Percentiles rank a stretch among this genome's conserved stretches.
These are phyloP conservation scores for Stagonosporopsis tanaceti DNA, from an alignment of 2,329 filamentous ascomycete species.

Conservation along the genomic window DNA sequence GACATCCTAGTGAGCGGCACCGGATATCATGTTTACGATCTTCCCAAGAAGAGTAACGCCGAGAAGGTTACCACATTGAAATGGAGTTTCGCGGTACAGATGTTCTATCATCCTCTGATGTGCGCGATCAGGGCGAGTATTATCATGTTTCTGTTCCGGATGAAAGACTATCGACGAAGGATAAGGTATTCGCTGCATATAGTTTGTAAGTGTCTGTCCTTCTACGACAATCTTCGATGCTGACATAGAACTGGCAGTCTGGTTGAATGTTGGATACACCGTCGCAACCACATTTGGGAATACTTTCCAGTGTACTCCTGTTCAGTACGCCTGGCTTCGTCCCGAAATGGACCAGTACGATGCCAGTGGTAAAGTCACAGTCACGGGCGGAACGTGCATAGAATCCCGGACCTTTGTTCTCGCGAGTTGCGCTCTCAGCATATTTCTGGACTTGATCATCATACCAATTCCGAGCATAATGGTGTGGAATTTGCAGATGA, in stretches of 20 bases:
- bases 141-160: slow-evolving; percentile 49
- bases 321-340: slow-evolving; percentile 39
- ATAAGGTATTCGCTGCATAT: slow-evolving; percentile 43
- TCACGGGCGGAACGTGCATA: slow-evolving; percentile 45
- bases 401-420: slow-evolving; percentile 46
- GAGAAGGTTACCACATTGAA: slow-evolving; percentile 38
- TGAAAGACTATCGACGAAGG: slow-evolving; percentile 42
- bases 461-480: slow-evolving; percentile 53
- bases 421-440: slow-evolving; percentile 43
- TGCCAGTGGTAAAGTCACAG: slow-evolving; percentile 33
- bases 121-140: slow-evolving; percentile 49
- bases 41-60: slow-evolving; percentile 40
- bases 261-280: slow-evolving; percentile 47
- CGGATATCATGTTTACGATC: slow-evolving; percentile 43
- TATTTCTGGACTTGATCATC: slow-evolving; percentile 51
- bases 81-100: slow-evolving; percentile 49
- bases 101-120: slow-evolving; percentile 51
- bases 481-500: slow-evolving; percentile 56
- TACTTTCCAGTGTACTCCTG: slow-evolving; percentile 47
- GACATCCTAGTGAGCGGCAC: slow-evolving; percentile 43
- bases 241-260: slow-evolving; percentile 28
- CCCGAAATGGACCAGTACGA: slow-evolving; percentile 43
- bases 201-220: slow-evolving; percentile 31
- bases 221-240: not conserved
- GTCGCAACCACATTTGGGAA: slow-evolving; percentile 46